Evolutionary conservation across 192 early-diverging fungal species (phyloP), one percentile per base, ranked within the genome.

Genomic region (Podila epigama): DNA sequence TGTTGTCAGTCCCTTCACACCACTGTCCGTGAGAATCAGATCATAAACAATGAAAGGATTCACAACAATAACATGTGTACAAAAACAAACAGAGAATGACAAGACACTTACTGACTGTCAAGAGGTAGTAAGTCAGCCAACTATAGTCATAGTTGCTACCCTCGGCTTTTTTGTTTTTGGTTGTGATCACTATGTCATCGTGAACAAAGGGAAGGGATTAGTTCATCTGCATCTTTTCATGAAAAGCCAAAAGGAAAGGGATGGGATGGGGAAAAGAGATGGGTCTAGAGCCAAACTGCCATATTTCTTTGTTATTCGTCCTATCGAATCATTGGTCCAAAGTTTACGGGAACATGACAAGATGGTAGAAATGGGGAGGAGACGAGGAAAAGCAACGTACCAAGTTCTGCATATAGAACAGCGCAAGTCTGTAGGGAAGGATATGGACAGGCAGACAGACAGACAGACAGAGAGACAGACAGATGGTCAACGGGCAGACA

Each of bases 81-180:
- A 28, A n/a, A 40, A 41, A 5, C 2, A 12, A 31, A 34, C n/a
- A 48, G 20, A 48, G 34, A 28, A 31, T 4, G 35, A 44, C 16
- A 33, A 9, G n/a, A 37, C 1, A 68, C 73, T 77, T 68, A 77
- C 73, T 48, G 50, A 63, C 20, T 27, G 35, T 42, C 27, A 77
- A 35, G 32, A 77, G 55, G 61, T 77, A 77, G 57, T 77, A 77
- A 5, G 60, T 63, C 25, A 77, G 20, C 73, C 73, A 77, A 31
- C 37, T 63, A 16, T 36, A 68, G 25, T 68, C 56, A 27, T 64
- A 77, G 11, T 34, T 35, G 15, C 34, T 25, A 20, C 55, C 61
- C n/a, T 71, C 44, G 32, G 12, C 36, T 35, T 71, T 71, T 25
- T 32, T 61, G 50, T 41, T 39, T 33, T 22, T 67, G 41, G 41